Conservation (phyloP, 176 grass and related monocot genomes). For the Pontederia paniculata region DNA sequence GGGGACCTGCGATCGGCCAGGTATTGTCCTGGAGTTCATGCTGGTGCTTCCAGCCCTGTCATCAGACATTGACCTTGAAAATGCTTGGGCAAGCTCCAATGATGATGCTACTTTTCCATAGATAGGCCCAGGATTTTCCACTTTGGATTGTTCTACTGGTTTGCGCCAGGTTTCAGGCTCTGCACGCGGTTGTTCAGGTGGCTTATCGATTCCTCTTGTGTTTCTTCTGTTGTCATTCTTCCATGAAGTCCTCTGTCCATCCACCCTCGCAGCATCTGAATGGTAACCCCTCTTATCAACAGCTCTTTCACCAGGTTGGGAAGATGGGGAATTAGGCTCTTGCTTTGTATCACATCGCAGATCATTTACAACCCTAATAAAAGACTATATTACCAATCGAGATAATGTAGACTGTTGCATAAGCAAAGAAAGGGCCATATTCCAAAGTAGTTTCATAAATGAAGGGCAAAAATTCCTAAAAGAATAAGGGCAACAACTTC, state of each 20-base stretch:
- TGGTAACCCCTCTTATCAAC: conserved; percentile 43
- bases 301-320: conserved; percentile 30
- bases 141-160: conserved; percentile 48
- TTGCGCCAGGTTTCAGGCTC: conserved; percentile 92
- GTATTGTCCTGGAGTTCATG: conserved; percentile 13
- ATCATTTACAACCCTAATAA: conserved; percentile 48
- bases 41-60: conserved; percentile 24
- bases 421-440: background rate
- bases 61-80: conserved; percentile 66
- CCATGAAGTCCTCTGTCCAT: conserved; percentile 39
- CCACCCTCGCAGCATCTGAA: conserved; percentile 15
- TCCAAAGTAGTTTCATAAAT: no score
- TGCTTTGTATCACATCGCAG: conserved; percentile 46
- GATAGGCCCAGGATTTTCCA: conserved; percentile 33
- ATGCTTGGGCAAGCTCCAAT: conserved; percentile 85
- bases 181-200: conserved; percentile 43
- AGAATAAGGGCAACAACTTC: no score
- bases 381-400: background rate
- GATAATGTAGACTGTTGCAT: background rate
- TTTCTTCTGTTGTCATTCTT: conserved; percentile 43
- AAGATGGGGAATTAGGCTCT: conserved; percentile 27
- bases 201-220: conserved; percentile 37
- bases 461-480: no score
- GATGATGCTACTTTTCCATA: conserved; percentile 58
- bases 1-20: conserved; percentile 31